phyloP scores from a whole-genome alignment of 176 grass and related monocot genomes.

The Paspalum vaginatum region DNA sequence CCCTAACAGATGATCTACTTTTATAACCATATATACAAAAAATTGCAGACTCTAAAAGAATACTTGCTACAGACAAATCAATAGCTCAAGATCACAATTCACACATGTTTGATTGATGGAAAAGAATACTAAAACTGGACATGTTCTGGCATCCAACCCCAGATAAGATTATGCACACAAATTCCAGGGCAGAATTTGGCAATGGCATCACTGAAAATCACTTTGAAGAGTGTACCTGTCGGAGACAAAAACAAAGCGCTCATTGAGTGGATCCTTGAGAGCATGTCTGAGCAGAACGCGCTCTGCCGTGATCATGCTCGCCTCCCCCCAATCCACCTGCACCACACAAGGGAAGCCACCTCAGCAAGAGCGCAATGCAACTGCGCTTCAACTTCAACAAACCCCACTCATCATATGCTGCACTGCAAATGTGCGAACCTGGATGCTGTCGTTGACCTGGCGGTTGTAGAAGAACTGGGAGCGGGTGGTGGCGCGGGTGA shows the following conservation, averaged over 20 bases:
- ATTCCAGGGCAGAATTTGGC: not conserved
- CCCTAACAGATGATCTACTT: not conserved
- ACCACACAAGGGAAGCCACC: not conserved
- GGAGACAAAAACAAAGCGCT: conserved; percentile 91
- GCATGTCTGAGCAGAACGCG: conserved; percentile 82
- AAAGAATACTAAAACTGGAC: not conserved
- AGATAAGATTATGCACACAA: not conserved
- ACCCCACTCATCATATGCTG: not conserved
- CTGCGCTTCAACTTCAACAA: not conserved
- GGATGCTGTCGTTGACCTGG: conserved; percentile 94
- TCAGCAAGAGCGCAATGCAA: conserved; percentile 11
- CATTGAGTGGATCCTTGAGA: conserved; percentile 74
- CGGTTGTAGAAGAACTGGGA: conserved; percentile 83
- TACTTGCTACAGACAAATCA: not conserved
- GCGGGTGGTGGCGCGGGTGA: conserved; percentile 73
- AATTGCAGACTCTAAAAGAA: not conserved
- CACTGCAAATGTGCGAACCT: conserved; percentile 51
- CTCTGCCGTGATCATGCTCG: conserved; percentile 96
- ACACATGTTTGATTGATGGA: not conserved
- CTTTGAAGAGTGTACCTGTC: conserved; percentile 63
- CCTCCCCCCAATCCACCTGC: conserved; percentile 96
- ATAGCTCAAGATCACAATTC: conserved; percentile 4
- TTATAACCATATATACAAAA: not conserved
- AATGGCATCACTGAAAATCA: not conserved
- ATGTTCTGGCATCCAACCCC: not conserved